Percentiles rank a stretch among this genome's conserved stretches.
phyloP scores from a whole-genome alignment of 164 flowering plant species.

The Kalanchoe fedtschenkoi region DNA sequence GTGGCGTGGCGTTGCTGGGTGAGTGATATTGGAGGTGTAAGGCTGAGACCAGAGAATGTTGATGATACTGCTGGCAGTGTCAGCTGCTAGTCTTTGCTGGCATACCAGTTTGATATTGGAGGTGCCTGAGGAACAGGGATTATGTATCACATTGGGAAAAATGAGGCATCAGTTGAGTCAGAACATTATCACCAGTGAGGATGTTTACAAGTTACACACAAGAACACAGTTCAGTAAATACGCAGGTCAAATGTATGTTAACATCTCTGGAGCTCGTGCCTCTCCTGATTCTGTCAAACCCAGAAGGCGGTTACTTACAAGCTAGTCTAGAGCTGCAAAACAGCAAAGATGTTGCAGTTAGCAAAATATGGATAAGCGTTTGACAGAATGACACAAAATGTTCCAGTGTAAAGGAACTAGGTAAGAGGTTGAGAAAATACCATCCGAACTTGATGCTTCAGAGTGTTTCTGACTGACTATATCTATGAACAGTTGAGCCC shows the following conservation, averaged over 20 bases:
- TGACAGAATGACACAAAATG: not conserved
- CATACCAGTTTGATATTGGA: too few species aligned
- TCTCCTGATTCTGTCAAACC: not conserved
- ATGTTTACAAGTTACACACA: too few species aligned
- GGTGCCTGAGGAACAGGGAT: too few species aligned
- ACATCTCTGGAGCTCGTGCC: not conserved
- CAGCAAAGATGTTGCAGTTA: not conserved
- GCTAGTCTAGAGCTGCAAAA: conserved; percentile 3
- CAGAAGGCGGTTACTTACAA: not conserved
- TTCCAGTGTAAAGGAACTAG: not conserved
- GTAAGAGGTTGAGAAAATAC: conserved; percentile 6
- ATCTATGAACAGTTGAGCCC: conserved; percentile 22
- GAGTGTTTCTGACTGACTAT: conserved; percentile 11
- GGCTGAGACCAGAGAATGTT: not conserved
- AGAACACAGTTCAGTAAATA: too few species aligned
- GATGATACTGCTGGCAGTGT: too few species aligned
- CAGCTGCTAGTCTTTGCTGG: too few species aligned
- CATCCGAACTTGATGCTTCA: not conserved
- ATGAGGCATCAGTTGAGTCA: not conserved
- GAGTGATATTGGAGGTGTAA: not conserved
- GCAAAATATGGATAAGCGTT: not conserved
- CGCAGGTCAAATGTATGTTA: too few species aligned
- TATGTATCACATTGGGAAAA: not conserved
- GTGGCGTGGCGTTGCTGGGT: not conserved
- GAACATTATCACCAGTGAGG: too few species aligned